These are phyloP conservation scores for Chlamydomonas sp. DNA, from an alignment of 139 green algal genomes.

Conservation along the genomic window DNA sequence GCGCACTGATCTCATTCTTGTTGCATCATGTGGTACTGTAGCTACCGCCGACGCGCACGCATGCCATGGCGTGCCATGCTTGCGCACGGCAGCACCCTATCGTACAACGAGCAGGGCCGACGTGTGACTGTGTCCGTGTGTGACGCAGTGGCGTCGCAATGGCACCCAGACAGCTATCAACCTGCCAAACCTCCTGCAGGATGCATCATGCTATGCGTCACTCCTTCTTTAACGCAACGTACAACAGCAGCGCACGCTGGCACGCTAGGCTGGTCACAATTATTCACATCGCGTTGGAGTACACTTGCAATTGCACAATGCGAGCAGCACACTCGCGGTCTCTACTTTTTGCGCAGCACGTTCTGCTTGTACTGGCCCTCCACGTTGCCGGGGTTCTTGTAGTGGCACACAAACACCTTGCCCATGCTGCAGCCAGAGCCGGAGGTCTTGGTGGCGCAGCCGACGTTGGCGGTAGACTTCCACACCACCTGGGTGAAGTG, in stretches of 20 bases:
- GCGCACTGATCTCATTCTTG: no score
- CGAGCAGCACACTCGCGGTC: not conserved
- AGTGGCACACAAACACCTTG: conserved; percentile 37
- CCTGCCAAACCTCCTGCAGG: no score
- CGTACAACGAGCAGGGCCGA: no score
- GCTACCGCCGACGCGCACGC: no score
- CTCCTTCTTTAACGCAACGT: no score
- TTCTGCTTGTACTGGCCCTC: conserved; percentile 17
- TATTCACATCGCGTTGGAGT: not conserved
- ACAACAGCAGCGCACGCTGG: not conserved
- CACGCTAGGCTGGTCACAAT: not conserved
- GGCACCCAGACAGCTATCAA: no score
- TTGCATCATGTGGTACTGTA: no score
- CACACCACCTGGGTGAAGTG: conserved; percentile 37
- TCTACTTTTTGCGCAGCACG: not conserved
- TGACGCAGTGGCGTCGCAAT: no score
- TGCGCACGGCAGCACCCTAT: no score
- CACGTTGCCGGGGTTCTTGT: conserved; percentile 25
- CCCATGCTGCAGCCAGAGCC: not conserved
- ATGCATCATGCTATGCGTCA: no score
- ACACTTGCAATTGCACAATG: not conserved
- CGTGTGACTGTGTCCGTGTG: no score
- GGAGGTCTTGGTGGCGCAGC: conserved; percentile 11
- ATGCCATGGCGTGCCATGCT: no score
- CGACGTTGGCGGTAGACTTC: not conserved